These are phyloP conservation scores for Closterium sp. DNA, from an alignment of 139 green algal genomes.

Conservation along the genomic window DNA sequence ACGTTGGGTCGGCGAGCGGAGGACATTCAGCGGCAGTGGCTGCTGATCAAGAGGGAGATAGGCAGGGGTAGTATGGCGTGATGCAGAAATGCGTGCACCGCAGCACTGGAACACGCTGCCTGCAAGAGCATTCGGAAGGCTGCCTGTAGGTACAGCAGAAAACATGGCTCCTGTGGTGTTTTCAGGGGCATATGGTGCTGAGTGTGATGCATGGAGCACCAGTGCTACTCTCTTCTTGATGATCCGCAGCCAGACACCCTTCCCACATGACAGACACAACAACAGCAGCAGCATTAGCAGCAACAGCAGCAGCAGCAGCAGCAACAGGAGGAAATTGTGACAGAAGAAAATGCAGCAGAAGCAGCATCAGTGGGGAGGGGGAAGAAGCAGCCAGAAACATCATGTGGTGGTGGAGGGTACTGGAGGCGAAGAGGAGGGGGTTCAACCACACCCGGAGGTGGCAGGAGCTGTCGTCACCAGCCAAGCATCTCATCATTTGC, in stretches of 20 bases:
- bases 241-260: background rate
- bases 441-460: no score
- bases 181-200: slow-evolving; percentile 69
- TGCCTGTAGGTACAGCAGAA: background rate
- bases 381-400: background rate
- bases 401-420: no score
- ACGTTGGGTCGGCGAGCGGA: background rate
- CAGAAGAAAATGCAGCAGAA: background rate
- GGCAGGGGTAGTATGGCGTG: background rate
- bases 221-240: slow-evolving; percentile 92
- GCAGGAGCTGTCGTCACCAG: no score
- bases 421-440: no score
- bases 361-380: background rate
- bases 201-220: slow-evolving; percentile 89
- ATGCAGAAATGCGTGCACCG: background rate
- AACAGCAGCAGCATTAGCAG: no score
- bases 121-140: background rate
- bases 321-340: no score
- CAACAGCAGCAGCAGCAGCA: no score
- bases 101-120: background rate
- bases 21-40: no score
- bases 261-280: background rate
- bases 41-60: background rate
- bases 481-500: no score
- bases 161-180: background rate